Evolutionary conservation across 2,329 filamentous ascomycete genomes (phyloP), one percentile per base, ranked within the genome.

Genomic region (Aspergillus sp.): DNA sequence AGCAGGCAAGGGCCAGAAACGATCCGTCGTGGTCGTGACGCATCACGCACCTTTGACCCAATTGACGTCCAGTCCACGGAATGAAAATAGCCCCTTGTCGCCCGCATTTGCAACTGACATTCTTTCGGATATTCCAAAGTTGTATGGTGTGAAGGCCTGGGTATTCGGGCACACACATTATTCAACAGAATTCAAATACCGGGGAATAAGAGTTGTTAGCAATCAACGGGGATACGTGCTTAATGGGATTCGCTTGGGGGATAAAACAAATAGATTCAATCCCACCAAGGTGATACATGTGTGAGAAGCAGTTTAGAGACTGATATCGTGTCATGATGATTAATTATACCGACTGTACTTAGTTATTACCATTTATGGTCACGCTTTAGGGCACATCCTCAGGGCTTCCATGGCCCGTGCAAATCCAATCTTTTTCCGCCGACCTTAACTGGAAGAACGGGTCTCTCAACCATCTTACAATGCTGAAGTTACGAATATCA

Each of bases 41-140:
- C 78, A 83, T 46, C 80, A 83, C 55, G 78, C 79, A 2, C 80
- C 80, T 1, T 74, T 67, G n/a, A 53, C 77, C 0, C 52, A 70
- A 41, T 70, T 69, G 5, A 75, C 76, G 2, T 76, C 78, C 0
- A 67, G 68, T 2, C 78, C 79, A 0, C 68, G 74, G 51, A 66
- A 83, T 44, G 56, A 66, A 2, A 60, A 67, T 13, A 77, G 69
- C 19, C 70, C 73, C 0, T 76, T 73, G 69, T 68, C 63, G 2
- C 68, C 68, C 6, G 79, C 74, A 0, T 83, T 81, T 59, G 75
- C 72, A 4, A 81, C 78, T 0, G 75, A 82, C 47, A 51, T 80
- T 2, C 53, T 75, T 3, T 53, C 55, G 1, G 55, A 51, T 5
- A 19, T 19, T 3, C n/a, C 33, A 3, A 17, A 38, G 7, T 44